phyloP scores from a whole-genome alignment of 805 yeast genomes.

The Candida hungchunana region DNA sequence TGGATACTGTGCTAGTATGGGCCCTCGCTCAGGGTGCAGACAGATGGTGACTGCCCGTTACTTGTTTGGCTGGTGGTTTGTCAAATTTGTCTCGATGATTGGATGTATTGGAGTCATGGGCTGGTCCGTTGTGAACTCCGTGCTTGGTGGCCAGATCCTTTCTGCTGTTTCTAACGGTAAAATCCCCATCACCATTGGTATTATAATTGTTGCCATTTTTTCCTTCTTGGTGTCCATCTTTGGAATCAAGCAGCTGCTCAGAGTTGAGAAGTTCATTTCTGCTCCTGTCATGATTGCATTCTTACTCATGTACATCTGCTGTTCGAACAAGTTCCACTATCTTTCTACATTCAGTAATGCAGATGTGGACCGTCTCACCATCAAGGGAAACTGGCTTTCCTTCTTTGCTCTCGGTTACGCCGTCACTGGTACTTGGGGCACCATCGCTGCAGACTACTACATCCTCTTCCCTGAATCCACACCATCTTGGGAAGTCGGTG shows the following conservation, averaged over 20 bases:
- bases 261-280: conserved; percentile 64
- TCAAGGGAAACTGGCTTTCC: conserved; percentile 65
- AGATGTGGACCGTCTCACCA: conserved; percentile 33
- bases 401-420: conserved; percentile 73
- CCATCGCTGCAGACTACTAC: conserved; percentile 81
- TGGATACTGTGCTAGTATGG: conserved; percentile 81
- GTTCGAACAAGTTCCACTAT: conserved; percentile 42
- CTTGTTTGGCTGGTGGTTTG: conserved; percentile 83
- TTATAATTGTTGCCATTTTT: conserved; percentile 60
- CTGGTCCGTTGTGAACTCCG: conserved; percentile 92
- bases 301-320: conserved; percentile 58
- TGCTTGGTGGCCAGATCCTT: conserved; percentile 82
- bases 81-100: conserved; percentile 67
- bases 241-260: conserved; percentile 70
- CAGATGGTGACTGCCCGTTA: conserved; percentile 83
- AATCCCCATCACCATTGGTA: conserved; percentile 71
- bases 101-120: conserved; percentile 77
- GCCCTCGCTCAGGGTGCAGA: conserved; percentile 85
- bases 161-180: conserved; percentile 59
- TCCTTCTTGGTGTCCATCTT: conserved; percentile 67
- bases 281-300: conserved; percentile 68
- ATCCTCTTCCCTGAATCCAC: conserved; percentile 74
- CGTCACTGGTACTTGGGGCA: conserved; percentile 86
- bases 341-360: conserved; percentile 32
- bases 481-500: conserved; percentile 48